Evolutionary conservation across 1,139 yeast genomes (phyloP), one percentile per base, ranked within the genome.

Genomic region (Taphrina confusa): DNA sequence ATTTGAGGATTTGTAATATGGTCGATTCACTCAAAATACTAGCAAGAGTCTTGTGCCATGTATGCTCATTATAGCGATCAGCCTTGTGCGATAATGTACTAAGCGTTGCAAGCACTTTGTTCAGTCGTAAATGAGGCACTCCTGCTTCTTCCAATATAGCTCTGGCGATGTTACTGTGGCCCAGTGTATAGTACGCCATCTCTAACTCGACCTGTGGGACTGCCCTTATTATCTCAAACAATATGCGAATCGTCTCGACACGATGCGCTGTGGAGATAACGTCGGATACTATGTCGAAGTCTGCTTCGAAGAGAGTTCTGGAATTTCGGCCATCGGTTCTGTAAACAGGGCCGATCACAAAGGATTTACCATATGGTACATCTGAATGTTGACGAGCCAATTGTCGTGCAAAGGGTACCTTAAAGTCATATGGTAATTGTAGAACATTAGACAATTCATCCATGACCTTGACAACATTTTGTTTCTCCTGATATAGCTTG

Each of bases 361-460:
- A 88, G 20, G 66, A 60, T 39, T 67, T 62, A 5, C 14, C 25
- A 5, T 31, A 20, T n/a, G 20, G 9, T 9, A 84, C 73, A 3
- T 78, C 71, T 44, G 85, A 76, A 18, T 77, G 76, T 3, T 75
- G 74, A 62, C 86, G 82, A 4, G 97, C 90, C 33, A 92, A 72
- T 57, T 82, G 78, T 65, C 98, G 76, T 0, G 98, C 97, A 74
- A 86, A 82, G 0, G 99, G 97, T 37, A 90, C 74, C 0, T 95
- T 86, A 64, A 91, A 75, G 70, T 92, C 98, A 70, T 85, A 91
- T 0, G 96, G 95, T 37, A 94, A 73, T 64, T 90, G 95, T 33
- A 94, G 73, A 4, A 92, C 92, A 0, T 91, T 82, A 0, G 98
- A 98, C 30, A 88, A 84, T 57, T 82, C 79, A 68, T 92, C 97